Base-by-base conservation (phyloP, 805 yeast species). In the Pichia sporocuriosa region DNA sequence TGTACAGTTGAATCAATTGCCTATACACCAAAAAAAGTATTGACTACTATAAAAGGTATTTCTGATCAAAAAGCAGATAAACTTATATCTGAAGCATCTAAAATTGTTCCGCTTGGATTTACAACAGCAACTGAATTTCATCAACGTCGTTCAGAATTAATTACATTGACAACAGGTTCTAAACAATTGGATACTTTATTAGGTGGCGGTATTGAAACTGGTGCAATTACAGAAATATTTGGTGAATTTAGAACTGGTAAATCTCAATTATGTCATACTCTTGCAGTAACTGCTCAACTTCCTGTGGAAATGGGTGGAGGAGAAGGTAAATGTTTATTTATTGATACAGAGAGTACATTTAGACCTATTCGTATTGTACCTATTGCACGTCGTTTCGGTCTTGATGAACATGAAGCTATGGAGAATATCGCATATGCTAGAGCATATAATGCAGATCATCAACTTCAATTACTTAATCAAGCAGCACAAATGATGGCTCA, bases 171-270 rank as follows among this genome's bases (percentile, higher is more conserved):
- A 2, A 90, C 98, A 0, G 98, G 98, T 1, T 88, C 97, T 2
- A 87, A 88, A 57, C 90, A 87, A 55, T 69, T 93, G 33, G 98
- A 93, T 60, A 87, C 96, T 1, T 68, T 93, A 38, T 68, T 93
- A 30, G 97, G 97, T 9, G 98, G 98, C 40, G 98, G 98, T 32
- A 75, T 93, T 39, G 98, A 93, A 61, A 93, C 98, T 0, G 98
- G 98, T 2, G 84, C 96, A 2, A 83, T 93, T 50, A 93, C 98
- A 1, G 98, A 93, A 64, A 75, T 90, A 8, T 93, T 86, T 67
- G 98, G 98, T 28, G 98, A 93, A 63, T 93, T 89, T 61, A 78
- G 97, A 67, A 93, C 98, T 2, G 98, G 98, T 35, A 93, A 93
- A 61, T 87, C 97, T 4, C 98, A 93, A 67, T 66, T 93, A 35